These are phyloP conservation scores for Ogataea zsoltii DNA, from an alignment of 805 yeast genomes.

Conservation along the genomic window DNA sequence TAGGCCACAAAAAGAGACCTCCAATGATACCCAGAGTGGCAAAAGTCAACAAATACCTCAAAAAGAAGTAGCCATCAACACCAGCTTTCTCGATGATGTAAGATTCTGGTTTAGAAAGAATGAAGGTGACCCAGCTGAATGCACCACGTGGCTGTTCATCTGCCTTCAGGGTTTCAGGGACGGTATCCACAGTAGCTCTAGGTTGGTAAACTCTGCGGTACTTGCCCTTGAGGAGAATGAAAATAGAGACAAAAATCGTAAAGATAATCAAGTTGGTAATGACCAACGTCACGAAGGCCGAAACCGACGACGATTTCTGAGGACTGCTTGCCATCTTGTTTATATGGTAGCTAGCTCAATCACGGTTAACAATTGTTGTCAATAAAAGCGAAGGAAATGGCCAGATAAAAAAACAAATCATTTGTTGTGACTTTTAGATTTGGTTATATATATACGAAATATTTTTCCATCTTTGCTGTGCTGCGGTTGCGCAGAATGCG, in stretches of 20 bases:
- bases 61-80: conserved; percentile 73
- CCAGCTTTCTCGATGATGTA: conserved; percentile 70
- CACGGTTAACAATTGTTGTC: no score
- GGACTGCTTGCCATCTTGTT: background rate
- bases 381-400: no score
- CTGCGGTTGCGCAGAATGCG: conserved; percentile 5
- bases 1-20: conserved; percentile 61
- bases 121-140: conserved; percentile 54
- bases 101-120: conserved; percentile 56
- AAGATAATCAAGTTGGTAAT: conserved; percentile 45
- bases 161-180: conserved; percentile 46
- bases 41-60: conserved; percentile 62
- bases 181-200: conserved; percentile 43
- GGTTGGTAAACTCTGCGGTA: conserved; percentile 55
- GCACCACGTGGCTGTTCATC: conserved; percentile 46
- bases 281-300: conserved; percentile 50
- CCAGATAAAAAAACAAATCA: no score
- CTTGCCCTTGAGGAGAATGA: conserved; percentile 43
- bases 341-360: background rate
- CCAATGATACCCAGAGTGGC: conserved; percentile 52
- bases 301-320: conserved; percentile 38
- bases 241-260: conserved; percentile 41
- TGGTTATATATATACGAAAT: background rate
- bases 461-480: conserved; percentile 3
- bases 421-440: background rate